Evolutionary conservation across 495 filamentous ascomycete genomes (phyloP).

Genomic region (Daldinia vernicosa): DNA sequence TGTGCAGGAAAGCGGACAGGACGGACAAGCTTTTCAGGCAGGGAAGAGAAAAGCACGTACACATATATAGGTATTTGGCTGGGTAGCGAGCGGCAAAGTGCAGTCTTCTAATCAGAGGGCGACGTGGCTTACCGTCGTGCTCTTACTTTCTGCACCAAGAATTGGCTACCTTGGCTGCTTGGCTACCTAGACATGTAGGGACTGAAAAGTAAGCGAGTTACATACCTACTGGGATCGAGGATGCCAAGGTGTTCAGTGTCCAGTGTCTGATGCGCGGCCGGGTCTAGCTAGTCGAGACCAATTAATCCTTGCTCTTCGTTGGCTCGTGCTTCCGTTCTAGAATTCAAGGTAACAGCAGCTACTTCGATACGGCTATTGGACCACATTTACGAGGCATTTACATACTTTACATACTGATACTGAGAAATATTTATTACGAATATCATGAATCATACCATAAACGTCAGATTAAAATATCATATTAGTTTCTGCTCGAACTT

Average conservation of each 20-base stretch:
- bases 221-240: slow-evolving; percentile 1
- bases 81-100: slow-evolving; percentile 17
- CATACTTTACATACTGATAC: background rate
- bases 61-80: slow-evolving; percentile 1
- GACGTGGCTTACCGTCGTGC: slow-evolving; percentile 30
- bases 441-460: slow-evolving; percentile 11
- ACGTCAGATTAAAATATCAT: slow-evolving; percentile 21
- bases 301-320: slow-evolving; percentile 5
- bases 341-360: slow-evolving; percentile 3
- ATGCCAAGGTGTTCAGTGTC: background rate
- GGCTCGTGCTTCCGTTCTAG: slow-evolving; percentile 11
- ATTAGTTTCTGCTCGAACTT: slow-evolving; percentile 39
- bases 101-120: slow-evolving; percentile 18
- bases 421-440: background rate
- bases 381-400: background rate
- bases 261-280: background rate
- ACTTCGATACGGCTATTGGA: background rate
- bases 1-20: background rate
- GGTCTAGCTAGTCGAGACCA: background rate
- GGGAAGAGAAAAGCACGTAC: background rate
- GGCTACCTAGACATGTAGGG: background rate
- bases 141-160: slow-evolving; percentile 9
- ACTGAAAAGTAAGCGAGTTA: background rate
- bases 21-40: background rate
- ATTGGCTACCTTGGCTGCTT: background rate